Percentiles rank a stretch among this genome's conserved stretches.
These are phyloP conservation scores for Rhodotorula mucilaginosa DNA, from an alignment of 1,284 basidiomycete genomes.

Conservation along the genomic window DNA sequence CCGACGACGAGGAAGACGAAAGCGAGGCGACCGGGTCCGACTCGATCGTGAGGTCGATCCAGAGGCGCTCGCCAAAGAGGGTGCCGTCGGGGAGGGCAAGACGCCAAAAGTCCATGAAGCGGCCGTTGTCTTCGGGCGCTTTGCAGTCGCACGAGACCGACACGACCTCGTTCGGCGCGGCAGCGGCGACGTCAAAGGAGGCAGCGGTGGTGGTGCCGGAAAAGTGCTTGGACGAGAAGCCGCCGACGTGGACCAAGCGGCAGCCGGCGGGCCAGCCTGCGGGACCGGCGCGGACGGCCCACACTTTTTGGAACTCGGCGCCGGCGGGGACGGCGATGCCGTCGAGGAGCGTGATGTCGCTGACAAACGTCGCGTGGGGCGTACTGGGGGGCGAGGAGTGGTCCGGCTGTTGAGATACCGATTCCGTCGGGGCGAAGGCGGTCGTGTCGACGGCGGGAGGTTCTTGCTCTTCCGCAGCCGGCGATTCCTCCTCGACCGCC, in stretches of 20 bases:
- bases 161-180: slow-evolving; percentile 26
- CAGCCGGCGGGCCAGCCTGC: slow-evolving; percentile 35
- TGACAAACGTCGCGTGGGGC: slow-evolving; percentile 25
- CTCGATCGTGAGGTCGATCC: slow-evolving; percentile 34
- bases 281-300: slow-evolving; percentile 36
- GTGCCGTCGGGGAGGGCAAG: slow-evolving; percentile 29
- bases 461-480: not conserved
- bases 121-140: slow-evolving; percentile 40
- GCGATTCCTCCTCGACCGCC: not conserved
- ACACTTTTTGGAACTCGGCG: slow-evolving; percentile 38
- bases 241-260: slow-evolving; percentile 41
- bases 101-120: slow-evolving; percentile 40
- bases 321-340: slow-evolving; percentile 41
- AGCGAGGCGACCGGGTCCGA: slow-evolving; percentile 9
- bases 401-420: not conserved
- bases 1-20: slow-evolving; percentile 6
- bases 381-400: not conserved
- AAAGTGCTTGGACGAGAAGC: slow-evolving; percentile 26
- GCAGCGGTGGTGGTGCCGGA: not conserved
- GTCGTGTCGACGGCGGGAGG: not conserved
- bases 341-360: slow-evolving; percentile 41
- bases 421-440: not conserved
- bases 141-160: slow-evolving; percentile 38
- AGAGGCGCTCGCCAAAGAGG: slow-evolving; percentile 37
- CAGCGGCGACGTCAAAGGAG: slow-evolving; percentile 11